Evolutionary conservation across 1,139 yeast species (phyloP), one percentile per base, ranked within the genome.

Genomic region (Suhomyces kunorum): DNA sequence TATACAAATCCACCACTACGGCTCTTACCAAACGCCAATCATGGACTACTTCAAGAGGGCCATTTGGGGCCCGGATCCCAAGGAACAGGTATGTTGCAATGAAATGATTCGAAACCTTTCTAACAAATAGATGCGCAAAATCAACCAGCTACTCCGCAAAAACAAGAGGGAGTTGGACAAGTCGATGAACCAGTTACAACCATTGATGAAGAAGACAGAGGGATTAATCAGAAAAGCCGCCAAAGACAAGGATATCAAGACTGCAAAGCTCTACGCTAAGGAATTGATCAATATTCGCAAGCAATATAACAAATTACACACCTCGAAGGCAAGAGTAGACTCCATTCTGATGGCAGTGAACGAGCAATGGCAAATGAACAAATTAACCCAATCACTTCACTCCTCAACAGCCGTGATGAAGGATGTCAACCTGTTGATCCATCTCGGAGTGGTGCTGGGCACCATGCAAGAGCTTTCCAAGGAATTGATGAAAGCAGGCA

Each of bases 41-140:
- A 84, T 85, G 92, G 87, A 85, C 51, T 80, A 69, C 55, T 64
- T 90, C 32, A 89, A 87, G 66, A 81, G 82, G 58, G 87, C 90
- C 8, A 81, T 90, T 38, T 90, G 94, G 83, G 98, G 98, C 1
- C 96, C 96, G 0, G 96, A 89, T 60, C 96, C 97, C 33, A 83
- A 83, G 55, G 98, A 92, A 56, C 97, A 88, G 54, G 80, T 74
- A 65, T 38, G 79, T 64, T 11, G 4, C 4, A 13, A n/a, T 15
- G 23, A 6, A 8, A 9, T 25, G 3, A 25, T 12, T 4, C n/a
- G n/a, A n/a, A n/a, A n/a, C n/a, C n/a, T 4, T 20, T 20, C 66
- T 58, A 62, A 62, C 64, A 8, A 15, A 4, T 49, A 78, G 80
- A 87, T 85, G 73, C 75, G 95, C 42, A 86, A 83, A 56, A 87